These are phyloP conservation scores for Jasminum sambac DNA, from an alignment of 257 asterid genomes.

Conservation along the genomic window DNA sequence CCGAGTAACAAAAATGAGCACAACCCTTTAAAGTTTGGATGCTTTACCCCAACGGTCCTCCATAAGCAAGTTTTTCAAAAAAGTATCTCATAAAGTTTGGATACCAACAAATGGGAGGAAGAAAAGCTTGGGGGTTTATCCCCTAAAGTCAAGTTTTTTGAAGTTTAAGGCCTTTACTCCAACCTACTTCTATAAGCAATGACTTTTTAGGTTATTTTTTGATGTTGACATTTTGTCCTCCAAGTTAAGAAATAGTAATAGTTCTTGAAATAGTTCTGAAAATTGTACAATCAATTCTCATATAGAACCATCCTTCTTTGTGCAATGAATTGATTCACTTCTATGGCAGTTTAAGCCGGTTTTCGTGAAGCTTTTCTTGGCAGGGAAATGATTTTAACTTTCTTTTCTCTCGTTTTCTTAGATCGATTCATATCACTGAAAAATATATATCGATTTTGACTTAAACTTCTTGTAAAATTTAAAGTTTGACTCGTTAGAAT, in stretches of 20 bases:
- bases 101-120: constrained; percentile 15
- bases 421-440: too few species aligned
- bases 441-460: too few species aligned
- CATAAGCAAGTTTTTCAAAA: constrained; percentile 10
- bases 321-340: neutral
- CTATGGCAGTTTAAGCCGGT: neutral
- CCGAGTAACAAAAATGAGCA: neutral
- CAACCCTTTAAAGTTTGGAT: constrained; percentile 7
- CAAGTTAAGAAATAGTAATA: neutral
- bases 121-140: constrained; percentile 16
- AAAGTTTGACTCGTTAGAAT: too few species aligned
- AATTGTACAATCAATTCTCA: too few species aligned
- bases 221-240: constrained; percentile 41
- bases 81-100: neutral
- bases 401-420: too few species aligned
- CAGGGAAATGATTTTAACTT: too few species aligned
- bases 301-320: too few species aligned
- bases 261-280: too few species aligned
- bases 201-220: constrained; percentile 35
- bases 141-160: constrained; percentile 41
- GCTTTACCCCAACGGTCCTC: constrained; percentile 19
- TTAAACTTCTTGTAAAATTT: too few species aligned
- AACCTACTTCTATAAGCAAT: constrained; percentile 26
- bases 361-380: neutral
- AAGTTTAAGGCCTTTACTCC: constrained; percentile 26